Conservation (phyloP, 140 eudicot genomes). For the Stevia rebaudiana region DNA sequence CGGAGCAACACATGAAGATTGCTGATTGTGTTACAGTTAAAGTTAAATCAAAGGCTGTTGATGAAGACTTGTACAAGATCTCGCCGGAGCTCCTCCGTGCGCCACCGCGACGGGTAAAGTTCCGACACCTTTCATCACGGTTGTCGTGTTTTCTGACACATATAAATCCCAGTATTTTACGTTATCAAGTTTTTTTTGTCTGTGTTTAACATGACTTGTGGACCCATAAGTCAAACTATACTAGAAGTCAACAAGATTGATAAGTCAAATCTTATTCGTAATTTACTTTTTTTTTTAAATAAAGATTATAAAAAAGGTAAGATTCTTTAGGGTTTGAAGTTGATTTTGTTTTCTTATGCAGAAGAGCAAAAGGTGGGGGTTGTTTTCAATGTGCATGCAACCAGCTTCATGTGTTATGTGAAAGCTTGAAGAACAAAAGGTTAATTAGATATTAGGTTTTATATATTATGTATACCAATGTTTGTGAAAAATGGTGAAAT, state of each 20-base stretch:
- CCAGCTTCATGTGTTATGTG: conserved; percentile 55
- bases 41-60: conserved; percentile 54
- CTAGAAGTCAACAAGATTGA: conserved; percentile 16
- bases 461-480: neutral
- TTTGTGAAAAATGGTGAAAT: conserved; percentile 19
- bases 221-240: conserved; percentile 9
- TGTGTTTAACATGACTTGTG: conserved; percentile 16
- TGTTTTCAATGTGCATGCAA: conserved; percentile 76
- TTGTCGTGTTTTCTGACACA: conserved; percentile 23
- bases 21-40: neutral
- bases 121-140: neutral
- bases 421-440: conserved; percentile 17
- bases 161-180: conserved; percentile 27
- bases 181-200: conserved; percentile 29
- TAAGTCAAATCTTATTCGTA: neutral
- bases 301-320: neutral
- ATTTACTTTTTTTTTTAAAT: neutral
- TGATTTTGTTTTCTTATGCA: conserved; percentile 37
- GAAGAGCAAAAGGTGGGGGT: conserved; percentile 61
- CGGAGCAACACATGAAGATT: conserved; percentile 2
- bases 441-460: conserved; percentile 10
- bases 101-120: conserved; percentile 51
- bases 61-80: conserved; percentile 82
- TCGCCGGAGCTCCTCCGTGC: conserved; percentile 85
- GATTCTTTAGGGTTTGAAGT: neutral